Percentiles rank a stretch among this genome's conserved stretches.
Evolutionary conservation across 257 asterid genomes (phyloP).

Genomic region (Lycium ferocissimum): DNA sequence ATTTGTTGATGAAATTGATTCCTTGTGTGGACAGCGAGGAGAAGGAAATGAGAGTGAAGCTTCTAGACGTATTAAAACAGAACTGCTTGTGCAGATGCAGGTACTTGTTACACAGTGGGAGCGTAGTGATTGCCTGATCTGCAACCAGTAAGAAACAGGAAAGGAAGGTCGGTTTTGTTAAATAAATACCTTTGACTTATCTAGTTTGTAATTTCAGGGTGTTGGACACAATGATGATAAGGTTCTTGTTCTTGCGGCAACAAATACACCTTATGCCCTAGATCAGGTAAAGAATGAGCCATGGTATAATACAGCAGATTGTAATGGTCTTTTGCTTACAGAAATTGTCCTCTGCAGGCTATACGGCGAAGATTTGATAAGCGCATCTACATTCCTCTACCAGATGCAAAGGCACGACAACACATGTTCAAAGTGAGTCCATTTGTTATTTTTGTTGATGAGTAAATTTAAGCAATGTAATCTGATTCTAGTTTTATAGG

Average conservation of each 20-base stretch:
- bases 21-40: constrained; percentile 93
- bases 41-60: constrained; percentile 99
- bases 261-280: constrained; percentile 96
- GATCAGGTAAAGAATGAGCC: constrained; percentile 72
- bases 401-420: constrained; percentile 92
- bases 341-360: constrained; percentile 55
- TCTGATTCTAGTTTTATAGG: not conserved
- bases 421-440: constrained; percentile 91
- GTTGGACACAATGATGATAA: constrained; percentile 97
- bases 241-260: constrained; percentile 98
- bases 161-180: not conserved
- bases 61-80: constrained; percentile 96
- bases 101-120: constrained; percentile 44
- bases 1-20: constrained; percentile 93
- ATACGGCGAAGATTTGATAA: constrained; percentile 93
- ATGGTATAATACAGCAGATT: not conserved
- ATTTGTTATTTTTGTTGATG: not conserved
- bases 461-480: not conserved
- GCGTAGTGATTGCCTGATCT: not conserved
- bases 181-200: constrained; percentile 16
- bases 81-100: constrained; percentile 99
- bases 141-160: not conserved
- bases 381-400: constrained; percentile 96
- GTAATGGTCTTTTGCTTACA: not conserved
- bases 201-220: constrained; percentile 58